phyloP scores from a whole-genome alignment of 140 eudicot genomes.

The Oenanthe javanica region DNA sequence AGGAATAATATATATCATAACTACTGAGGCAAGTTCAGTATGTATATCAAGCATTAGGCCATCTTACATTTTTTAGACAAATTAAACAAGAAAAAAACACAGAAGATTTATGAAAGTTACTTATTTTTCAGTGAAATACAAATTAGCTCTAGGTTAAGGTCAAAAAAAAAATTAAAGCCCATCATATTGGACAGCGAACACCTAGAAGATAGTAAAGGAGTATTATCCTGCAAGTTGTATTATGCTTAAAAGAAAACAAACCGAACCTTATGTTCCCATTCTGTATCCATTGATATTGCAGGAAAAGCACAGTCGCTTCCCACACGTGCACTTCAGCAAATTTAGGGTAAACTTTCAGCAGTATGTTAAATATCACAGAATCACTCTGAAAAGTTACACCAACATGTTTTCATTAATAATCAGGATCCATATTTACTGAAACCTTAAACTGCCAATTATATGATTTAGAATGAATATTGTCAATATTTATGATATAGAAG shows the following conservation, averaged over 20 bases:
- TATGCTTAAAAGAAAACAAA: slow-evolving; percentile 4
- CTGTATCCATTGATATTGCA: slow-evolving; percentile 15
- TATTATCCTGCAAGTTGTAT: slow-evolving; percentile 1
- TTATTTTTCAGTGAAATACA: not conserved
- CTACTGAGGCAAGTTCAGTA: not conserved
- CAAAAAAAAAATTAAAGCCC: not conserved
- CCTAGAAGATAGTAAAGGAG: not conserved
- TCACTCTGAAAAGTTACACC: slow-evolving; percentile 31
- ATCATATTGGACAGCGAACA: not conserved
- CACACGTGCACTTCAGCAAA: slow-evolving; percentile 13
- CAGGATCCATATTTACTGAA: not conserved
- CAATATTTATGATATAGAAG: too few species aligned
- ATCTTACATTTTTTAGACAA: not conserved
- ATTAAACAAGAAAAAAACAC: not conserved
- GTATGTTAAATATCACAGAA: slow-evolving; percentile 3
- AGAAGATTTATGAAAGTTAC: not conserved
- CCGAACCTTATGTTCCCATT: slow-evolving; percentile 22
- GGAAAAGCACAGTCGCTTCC: slow-evolving; percentile 10
- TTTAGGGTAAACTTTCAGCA: not conserved
- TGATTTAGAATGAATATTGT: not conserved
- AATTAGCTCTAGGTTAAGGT: not conserved
- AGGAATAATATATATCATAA: too few species aligned
- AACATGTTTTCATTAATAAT: not conserved
- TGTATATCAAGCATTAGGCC: not conserved
- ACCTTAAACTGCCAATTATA: not conserved